Percentiles rank a stretch among this genome's conserved stretches.
Conservation (phyloP, 768 basidiomycete genomes). For the Kwoniella heveanensis region DNA sequence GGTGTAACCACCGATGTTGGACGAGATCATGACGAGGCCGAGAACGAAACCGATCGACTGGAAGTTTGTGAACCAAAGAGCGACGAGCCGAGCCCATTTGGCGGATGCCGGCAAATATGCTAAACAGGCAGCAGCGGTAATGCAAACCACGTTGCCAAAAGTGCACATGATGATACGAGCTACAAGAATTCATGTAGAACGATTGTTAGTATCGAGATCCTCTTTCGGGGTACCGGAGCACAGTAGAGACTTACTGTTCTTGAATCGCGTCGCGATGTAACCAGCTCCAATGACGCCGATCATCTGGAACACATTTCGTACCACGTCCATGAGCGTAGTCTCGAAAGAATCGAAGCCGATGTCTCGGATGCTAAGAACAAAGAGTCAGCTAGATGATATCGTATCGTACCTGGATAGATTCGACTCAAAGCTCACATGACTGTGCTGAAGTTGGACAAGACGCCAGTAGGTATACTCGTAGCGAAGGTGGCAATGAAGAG, state of each 20-base stretch:
- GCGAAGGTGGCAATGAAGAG: slow-evolving; percentile 55
- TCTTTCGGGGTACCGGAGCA: too few species aligned
- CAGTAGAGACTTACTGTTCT: slow-evolving; percentile 23
- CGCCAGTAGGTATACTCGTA: slow-evolving; percentile 56
- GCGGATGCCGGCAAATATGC: slow-evolving; percentile 50
- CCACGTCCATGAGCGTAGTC: slow-evolving; percentile 46
- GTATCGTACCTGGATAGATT: too few species aligned
- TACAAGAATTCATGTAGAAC: too few species aligned
- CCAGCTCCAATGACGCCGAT: slow-evolving; percentile 33
- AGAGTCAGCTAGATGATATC: slow-evolving; percentile 15
- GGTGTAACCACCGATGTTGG: slow-evolving; percentile 47
- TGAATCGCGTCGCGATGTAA: slow-evolving; percentile 35
- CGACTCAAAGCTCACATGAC: too few species aligned
- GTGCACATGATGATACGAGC: background rate
- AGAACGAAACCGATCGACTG: slow-evolving; percentile 40
- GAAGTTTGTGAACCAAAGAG: slow-evolving; percentile 54
- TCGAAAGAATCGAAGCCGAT: slow-evolving; percentile 43
- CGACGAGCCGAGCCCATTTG: slow-evolving; percentile 53
- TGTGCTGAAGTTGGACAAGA: slow-evolving; percentile 42
- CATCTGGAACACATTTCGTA: slow-evolving; percentile 37
- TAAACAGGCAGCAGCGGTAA: slow-evolving; percentile 52
- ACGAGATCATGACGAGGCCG: slow-evolving; percentile 46
- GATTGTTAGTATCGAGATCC: too few species aligned
- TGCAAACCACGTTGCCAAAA: slow-evolving; percentile 53
- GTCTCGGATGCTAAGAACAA: slow-evolving; percentile 19